Evolutionary conservation across 176 grass and related monocot species (phyloP).

Genomic region (Avena insularis): DNA sequence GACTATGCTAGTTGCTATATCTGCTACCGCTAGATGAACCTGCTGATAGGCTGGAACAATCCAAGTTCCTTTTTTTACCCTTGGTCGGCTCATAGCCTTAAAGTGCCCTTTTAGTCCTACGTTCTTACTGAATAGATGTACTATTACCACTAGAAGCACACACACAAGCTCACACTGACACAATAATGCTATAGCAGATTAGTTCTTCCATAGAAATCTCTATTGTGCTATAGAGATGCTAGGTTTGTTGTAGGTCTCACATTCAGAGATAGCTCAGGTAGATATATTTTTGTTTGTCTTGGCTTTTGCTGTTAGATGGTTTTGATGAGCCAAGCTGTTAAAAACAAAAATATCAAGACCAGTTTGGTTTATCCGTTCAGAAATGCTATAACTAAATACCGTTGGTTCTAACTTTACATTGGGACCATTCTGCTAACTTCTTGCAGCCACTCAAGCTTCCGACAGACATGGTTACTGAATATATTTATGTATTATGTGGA

Average conservation of each 20-base stretch:
- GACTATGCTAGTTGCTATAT: conserved; percentile 35
- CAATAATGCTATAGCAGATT: not conserved
- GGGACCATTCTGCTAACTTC: not conserved
- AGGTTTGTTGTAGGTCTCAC: not conserved
- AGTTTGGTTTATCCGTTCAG: conserved; percentile 15
- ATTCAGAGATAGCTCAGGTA: conserved; percentile 10
- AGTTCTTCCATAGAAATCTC: not conserved
- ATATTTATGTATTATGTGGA: not conserved
- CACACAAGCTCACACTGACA: not conserved
- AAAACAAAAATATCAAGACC: conserved; percentile 1
- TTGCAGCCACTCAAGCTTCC: not conserved
- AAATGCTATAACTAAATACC: conserved; percentile 2
- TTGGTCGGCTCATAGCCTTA: not conserved
- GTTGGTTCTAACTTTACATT: conserved; percentile 9
- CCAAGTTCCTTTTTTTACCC: not conserved
- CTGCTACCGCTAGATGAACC: conserved; percentile 24
- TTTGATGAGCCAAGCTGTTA: conserved; percentile 16
- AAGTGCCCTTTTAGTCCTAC: not conserved
- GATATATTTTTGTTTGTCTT: conserved; percentile 6
- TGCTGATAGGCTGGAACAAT: not conserved
- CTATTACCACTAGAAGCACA: not conserved
- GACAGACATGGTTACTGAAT: not conserved
- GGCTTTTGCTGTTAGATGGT: not conserved
- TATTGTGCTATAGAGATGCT: not conserved
- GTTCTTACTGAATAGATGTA: not conserved